phyloP scores from a whole-genome alignment of 129 eudicot genomes.

The Chrysanthemum makinoi region DNA sequence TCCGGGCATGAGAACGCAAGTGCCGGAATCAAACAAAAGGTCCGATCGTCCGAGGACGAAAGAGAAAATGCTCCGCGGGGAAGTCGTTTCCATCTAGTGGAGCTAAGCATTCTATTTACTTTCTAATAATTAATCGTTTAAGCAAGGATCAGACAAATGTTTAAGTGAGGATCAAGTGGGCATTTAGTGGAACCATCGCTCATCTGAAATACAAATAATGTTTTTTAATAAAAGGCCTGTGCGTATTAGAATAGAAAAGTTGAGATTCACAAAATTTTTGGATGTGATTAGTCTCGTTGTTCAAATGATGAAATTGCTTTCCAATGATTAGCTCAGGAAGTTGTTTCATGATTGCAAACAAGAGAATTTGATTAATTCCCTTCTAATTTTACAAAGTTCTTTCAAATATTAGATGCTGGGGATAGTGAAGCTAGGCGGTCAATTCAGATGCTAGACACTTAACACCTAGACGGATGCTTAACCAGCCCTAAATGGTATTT shows the following conservation, averaged over 20 bases:
- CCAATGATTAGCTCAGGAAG: slow-evolving; percentile 8
- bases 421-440: slow-evolving; percentile 10
- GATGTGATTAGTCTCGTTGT: neutral
- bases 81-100: neutral
- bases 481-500: neutral
- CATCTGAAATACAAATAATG: neutral
- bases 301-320: neutral
- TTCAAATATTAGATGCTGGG: slow-evolving; percentile 1
- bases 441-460: neutral
- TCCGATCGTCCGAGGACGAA: too few relatives aligned
- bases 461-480: neutral
- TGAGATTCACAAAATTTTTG: neutral
- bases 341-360: neutral
- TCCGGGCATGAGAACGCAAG: too few relatives aligned
- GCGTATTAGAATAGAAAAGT: slow-evolving; percentile 3
- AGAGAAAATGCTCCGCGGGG: too few relatives aligned
- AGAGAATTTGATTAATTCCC: neutral
- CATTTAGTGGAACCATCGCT: neutral
- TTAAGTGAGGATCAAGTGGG: neutral
- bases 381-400: neutral
- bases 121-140: slow-evolving; percentile 1
- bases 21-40: too few relatives aligned
- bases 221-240: neutral
- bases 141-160: neutral
- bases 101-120: neutral